Evolutionary conservation across 164 flowering plant genomes (phyloP).

Genomic region (Cinnamomum chago): DNA sequence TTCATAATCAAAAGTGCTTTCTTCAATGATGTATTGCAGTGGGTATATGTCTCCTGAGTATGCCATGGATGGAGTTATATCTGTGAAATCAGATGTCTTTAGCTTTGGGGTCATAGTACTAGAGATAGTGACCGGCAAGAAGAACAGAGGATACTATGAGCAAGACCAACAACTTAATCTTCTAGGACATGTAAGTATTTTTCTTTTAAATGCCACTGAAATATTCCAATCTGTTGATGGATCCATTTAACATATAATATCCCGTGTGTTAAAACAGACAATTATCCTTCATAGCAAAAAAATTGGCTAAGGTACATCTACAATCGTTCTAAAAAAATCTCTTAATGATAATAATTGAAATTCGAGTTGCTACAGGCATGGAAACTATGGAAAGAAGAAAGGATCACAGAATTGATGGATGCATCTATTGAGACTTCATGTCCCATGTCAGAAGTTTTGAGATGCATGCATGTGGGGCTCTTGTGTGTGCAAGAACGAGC

Average conservation of each 20-base stretch:
- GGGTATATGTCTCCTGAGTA: slow-evolving; percentile 36
- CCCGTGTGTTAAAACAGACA: not conserved
- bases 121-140: not conserved
- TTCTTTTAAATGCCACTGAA: not conserved
- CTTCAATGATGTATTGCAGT: not conserved
- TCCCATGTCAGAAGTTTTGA: slow-evolving; percentile 11
- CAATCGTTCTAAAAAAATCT: too few species aligned
- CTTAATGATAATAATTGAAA: too few species aligned
- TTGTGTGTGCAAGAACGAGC: slow-evolving; percentile 31
- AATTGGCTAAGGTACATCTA: too few species aligned
- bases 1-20: not conserved
- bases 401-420: slow-evolving; percentile 23
- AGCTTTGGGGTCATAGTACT: slow-evolving; percentile 3
- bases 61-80: slow-evolving; percentile 13
- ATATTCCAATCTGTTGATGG: not conserved
- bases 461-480: slow-evolving; percentile 34
- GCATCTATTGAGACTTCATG: slow-evolving; percentile 13
- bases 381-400: slow-evolving; percentile 30
- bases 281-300: too few species aligned
- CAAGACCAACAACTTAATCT: not conserved
- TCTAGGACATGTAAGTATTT: slow-evolving; percentile 13
- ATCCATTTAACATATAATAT: too few species aligned
- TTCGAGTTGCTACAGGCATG: slow-evolving; percentile 16
- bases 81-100: slow-evolving; percentile 1
- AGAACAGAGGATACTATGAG: slow-evolving; percentile 5